Evolutionary conservation across 192 early-diverging fungal genomes (phyloP).

Genomic region (Dimargaris cristalligena): DNA sequence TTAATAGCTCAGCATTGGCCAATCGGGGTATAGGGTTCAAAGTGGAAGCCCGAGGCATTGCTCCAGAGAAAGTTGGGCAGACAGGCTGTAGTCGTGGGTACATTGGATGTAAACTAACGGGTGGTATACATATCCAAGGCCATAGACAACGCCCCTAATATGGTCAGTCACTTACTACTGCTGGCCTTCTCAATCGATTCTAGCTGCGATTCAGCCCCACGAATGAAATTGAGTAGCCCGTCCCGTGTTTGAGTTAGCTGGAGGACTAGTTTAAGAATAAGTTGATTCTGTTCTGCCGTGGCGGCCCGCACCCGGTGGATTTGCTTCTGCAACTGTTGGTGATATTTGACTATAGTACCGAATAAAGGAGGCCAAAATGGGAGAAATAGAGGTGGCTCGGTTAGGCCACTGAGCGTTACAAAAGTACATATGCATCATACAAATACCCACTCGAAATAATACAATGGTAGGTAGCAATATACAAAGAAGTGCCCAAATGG

Average conservation of each 20-base stretch:
- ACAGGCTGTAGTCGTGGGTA: no score
- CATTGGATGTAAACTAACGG: no score
- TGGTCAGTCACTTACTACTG: not conserved
- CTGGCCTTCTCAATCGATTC: not conserved
- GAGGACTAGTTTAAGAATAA: not conserved
- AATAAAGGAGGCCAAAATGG: no score
- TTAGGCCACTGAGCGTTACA: no score
- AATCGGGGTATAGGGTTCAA: no score
- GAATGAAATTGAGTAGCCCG: not conserved
- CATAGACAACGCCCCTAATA: no score
- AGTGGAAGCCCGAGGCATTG: no score
- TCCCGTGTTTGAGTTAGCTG: not conserved
- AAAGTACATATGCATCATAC: not conserved
- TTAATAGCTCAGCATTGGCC: no score
- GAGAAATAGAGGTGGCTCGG: no score
- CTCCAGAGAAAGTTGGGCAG: no score
- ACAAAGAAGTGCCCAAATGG: not conserved
- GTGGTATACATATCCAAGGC: no score
- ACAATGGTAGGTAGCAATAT: not conserved
- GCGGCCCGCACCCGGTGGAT: not conserved
- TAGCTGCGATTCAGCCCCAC: not conserved
- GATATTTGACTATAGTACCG: constrained; percentile 5
- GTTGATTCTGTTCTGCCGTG: not conserved
- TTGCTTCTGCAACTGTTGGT: constrained; percentile 4
- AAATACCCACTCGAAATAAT: not conserved